Evolutionary conservation across 306 rosid species (phyloP).

Genomic region (Cyamopsis tetragonoloba): DNA sequence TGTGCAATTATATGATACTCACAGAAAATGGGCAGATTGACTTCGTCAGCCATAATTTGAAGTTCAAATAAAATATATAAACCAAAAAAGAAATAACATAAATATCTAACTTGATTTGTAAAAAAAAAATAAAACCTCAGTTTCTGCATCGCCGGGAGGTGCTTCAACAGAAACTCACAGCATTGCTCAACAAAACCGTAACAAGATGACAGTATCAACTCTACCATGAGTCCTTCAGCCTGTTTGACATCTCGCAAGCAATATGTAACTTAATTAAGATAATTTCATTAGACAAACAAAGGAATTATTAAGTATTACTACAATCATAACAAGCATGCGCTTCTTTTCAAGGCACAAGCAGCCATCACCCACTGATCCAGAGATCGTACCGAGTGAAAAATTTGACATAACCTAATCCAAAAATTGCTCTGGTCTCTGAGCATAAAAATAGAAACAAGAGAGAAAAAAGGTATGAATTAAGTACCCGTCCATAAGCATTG

Average conservation of each 20-base stretch:
- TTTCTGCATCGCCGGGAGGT: constrained; percentile 71
- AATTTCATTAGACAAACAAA: background rate
- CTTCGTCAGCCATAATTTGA: background rate
- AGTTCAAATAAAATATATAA: background rate
- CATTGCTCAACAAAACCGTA: constrained; percentile 78
- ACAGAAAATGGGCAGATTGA: background rate
- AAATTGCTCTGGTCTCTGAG: background rate
- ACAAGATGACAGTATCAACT: constrained; percentile 63
- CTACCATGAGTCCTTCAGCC: constrained; percentile 90
- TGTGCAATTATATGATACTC: background rate
- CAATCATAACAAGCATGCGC: too few relatives aligned
- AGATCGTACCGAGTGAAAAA: too few relatives aligned
- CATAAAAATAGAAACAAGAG: background rate
- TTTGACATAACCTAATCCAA: constrained; percentile 1
- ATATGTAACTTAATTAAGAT: constrained; percentile 7
- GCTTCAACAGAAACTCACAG: constrained; percentile 72
- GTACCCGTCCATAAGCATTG: constrained; percentile 89
- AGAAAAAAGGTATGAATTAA: background rate
- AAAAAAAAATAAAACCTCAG: constrained; percentile 49
- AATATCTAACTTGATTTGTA: background rate
- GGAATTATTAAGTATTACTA: background rate
- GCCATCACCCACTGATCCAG: constrained; percentile 4
- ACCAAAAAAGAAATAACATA: background rate
- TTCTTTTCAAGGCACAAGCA: constrained; percentile 1
- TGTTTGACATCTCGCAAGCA: constrained; percentile 41